These are phyloP conservation scores for Talaromyces nanjingensis DNA, from an alignment of 495 filamentous ascomycete species.

Conservation along the genomic window DNA sequence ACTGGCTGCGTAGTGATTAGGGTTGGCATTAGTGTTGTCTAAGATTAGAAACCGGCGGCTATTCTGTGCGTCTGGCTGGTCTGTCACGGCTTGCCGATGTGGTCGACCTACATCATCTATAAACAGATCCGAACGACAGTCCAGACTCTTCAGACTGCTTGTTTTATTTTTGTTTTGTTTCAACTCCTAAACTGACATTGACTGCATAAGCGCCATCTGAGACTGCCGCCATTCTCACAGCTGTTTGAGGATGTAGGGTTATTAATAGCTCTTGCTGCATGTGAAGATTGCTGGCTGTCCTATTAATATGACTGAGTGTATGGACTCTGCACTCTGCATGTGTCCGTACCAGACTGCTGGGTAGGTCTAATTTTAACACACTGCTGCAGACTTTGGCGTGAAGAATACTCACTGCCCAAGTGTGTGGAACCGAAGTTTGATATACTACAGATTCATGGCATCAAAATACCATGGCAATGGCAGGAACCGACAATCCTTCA, in stretches of 20 bases:
- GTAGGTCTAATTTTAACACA: background rate
- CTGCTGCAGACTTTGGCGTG: background rate
- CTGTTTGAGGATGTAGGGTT: background rate
- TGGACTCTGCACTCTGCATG: background rate
- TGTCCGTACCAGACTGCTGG: background rate
- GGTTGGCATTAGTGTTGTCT: background rate
- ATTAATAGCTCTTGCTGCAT: background rate
- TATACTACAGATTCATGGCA: background rate
- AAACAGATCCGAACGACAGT: background rate
- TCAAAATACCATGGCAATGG: too few relatives aligned
- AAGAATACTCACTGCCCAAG: background rate
- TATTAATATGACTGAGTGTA: background rate
- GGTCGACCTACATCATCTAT: background rate
- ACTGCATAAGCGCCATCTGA: background rate
- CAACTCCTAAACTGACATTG: background rate
- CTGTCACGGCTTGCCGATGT: background rate
- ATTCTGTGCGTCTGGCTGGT: background rate
- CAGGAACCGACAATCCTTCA: too few relatives aligned
- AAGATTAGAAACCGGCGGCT: conserved; percentile 4
- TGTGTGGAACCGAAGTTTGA: too few relatives aligned
- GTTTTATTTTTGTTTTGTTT: background rate
- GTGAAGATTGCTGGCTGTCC: background rate
- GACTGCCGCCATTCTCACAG: background rate
- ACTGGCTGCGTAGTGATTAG: background rate
- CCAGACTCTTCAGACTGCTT: background rate